Base-by-base conservation (phyloP, 2,329 filamentous ascomycete genomes). In the Colletotrichum lini region DNA sequence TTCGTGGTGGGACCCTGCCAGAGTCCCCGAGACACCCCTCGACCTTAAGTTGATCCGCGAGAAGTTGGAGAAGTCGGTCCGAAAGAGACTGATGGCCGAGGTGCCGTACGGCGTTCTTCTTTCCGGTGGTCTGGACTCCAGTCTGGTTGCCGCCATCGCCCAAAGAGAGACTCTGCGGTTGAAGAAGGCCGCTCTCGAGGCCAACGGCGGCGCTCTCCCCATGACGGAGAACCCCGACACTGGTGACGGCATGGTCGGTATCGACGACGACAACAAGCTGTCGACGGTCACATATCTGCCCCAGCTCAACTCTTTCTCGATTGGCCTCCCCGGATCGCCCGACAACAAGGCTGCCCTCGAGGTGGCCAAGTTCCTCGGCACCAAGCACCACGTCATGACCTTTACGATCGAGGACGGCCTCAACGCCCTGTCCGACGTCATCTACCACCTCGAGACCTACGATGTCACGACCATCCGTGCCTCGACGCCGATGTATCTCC, bases 381-480 rank as follows among this genome's bases (percentile, higher is more conserved):
- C 96, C 68, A 97, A 96, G 86, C 96, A 99, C 83, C 95, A 99
- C 84, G 94, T 95, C 78, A 97, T 99, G 88, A 98, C 95, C 65
- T 99, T 99, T 83, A 98, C 96, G 73, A 92, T 99, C 68, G 94
- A 99, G 82, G 96, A 99, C 79, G 96, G 96, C 71, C 92, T 99
- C 79, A 96, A 99, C 84, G 96, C 96, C 21, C 90, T 99, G 9
- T 97, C 94, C 45, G 96, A 99, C 82, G 96, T 99, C 80, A 98
- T 99, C 80, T 98, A 93, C 86, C 96, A 99, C 84, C 91, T 99
- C 73, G 96, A 99, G 87, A 94, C 94, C 16, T 99, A 96, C 85
- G 96, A 99, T 81, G 96, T 99, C 35, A 99, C 96, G 64, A 99
- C 96, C 3, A 98, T 99, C 80, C 95, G 96, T 80, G 96, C 96